These are phyloP conservation scores for Collybiopsis luxurians DNA, from an alignment of 768 basidiomycete genomes.

Conservation along the genomic window DNA sequence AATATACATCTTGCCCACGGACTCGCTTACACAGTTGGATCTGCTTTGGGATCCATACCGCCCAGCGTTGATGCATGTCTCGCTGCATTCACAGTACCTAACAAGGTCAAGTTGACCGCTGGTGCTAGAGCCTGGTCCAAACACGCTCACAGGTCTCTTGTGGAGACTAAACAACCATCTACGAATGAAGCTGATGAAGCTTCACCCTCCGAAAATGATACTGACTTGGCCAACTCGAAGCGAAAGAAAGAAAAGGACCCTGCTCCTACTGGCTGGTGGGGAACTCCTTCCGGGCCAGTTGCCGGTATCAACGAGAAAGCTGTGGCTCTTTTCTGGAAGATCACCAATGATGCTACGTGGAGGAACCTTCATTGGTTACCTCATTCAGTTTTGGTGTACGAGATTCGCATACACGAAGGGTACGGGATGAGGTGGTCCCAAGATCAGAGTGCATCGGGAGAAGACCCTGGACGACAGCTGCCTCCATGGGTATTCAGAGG, in stretches of 20 bases:
- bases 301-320: slow-evolving; percentile 50
- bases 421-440: slow-evolving; percentile 71
- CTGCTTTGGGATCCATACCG: slow-evolving; percentile 49
- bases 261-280: slow-evolving; percentile 55
- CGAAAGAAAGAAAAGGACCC: neutral
- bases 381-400: slow-evolving; percentile 60
- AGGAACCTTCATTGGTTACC: slow-evolving; percentile 67
- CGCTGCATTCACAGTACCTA: slow-evolving; percentile 47
- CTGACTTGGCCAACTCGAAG: neutral
- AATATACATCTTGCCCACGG: slow-evolving; percentile 46
- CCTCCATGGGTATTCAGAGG: slow-evolving; percentile 57
- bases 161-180: neutral
- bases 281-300: slow-evolving; percentile 51
- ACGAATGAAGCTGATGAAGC: slow-evolving; percentile 11
- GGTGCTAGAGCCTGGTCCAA: slow-evolving; percentile 69
- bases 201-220: neutral
- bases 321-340: slow-evolving; percentile 47
- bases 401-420: slow-evolving; percentile 61
- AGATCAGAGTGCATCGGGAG: slow-evolving; percentile 47
- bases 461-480: neutral
- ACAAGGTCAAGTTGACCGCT: slow-evolving; percentile 48
- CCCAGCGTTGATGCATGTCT: slow-evolving; percentile 50
- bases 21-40: slow-evolving; percentile 58
- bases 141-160: slow-evolving; percentile 53
- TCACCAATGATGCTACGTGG: slow-evolving; percentile 55